A percentile compares a stretch with the other conserved stretches of the same genome.
These are phyloP conservation scores for Fomes fomentarius DNA, from an alignment of 1,284 basidiomycete species.

Conservation along the genomic window DNA sequence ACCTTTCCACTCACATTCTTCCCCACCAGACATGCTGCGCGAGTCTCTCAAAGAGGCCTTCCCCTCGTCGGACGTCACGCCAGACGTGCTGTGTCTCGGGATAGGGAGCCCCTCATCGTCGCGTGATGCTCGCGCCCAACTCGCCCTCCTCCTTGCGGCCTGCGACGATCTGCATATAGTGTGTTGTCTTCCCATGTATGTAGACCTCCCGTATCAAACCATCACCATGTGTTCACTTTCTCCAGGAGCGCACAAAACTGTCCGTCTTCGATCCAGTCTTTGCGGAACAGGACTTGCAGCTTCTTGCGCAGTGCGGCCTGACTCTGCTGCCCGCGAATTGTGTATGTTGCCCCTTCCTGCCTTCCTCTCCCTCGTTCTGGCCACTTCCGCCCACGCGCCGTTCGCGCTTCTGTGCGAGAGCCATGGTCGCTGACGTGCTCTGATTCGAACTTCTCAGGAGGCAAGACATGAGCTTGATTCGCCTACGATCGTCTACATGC, in stretches of 20 bases:
- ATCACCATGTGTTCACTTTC: slow-evolving; percentile 28
- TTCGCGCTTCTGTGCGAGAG: slow-evolving; percentile 7
- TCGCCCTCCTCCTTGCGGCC: slow-evolving; percentile 62
- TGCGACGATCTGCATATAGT: slow-evolving; percentile 59
- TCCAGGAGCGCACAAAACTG: slow-evolving; percentile 50
- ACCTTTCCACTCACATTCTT: slow-evolving; percentile 13
- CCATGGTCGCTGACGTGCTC: slow-evolving; percentile 7
- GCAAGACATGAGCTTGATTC: slow-evolving; percentile 33
- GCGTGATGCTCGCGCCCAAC: slow-evolving; percentile 63
- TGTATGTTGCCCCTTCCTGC: slow-evolving; percentile 41
- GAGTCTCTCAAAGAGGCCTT: slow-evolving; percentile 33
- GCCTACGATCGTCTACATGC: slow-evolving; percentile 74
- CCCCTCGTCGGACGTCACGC: slow-evolving; percentile 10
- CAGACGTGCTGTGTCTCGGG: slow-evolving; percentile 59
- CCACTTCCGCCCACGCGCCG: slow-evolving; percentile 13
- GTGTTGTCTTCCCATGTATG: slow-evolving; percentile 40
- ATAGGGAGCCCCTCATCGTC: slow-evolving; percentile 69
- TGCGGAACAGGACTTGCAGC: slow-evolving; percentile 54
- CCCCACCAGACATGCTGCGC: slow-evolving; percentile 38
- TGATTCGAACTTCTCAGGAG: slow-evolving; percentile 28
- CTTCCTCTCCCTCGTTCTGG: slow-evolving; percentile 3
- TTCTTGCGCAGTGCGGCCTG: slow-evolving; percentile 55
- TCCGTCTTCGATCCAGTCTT: slow-evolving; percentile 74
- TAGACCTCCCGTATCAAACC: slow-evolving; percentile 11
- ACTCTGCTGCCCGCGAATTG: slow-evolving; percentile 52